A percentile compares a stretch with the other conserved stretches of the same genome.
Conservation (phyloP, 2,329 filamentous ascomycete species). For the Myriosclerotinia duriaeana region DNA sequence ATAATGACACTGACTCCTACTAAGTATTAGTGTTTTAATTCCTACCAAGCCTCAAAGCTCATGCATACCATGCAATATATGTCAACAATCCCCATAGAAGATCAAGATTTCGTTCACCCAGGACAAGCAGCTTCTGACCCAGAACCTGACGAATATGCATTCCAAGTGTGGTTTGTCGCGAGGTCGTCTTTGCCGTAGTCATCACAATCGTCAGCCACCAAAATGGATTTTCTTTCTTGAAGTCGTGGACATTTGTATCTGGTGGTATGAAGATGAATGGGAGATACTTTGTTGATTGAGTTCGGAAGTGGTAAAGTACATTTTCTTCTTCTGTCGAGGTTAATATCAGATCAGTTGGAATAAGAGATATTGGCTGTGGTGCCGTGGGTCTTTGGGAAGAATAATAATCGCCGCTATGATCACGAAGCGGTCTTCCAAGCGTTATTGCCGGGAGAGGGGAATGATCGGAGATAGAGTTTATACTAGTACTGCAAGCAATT, state of each 20-base stretch:
- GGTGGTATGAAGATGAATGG: constrained; percentile 48
- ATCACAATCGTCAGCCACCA: constrained; percentile 52
- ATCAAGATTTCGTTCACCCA: constrained; percentile 53
- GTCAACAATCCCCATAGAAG: constrained; percentile 51
- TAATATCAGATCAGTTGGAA: constrained; percentile 29
- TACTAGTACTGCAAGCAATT: neutral
- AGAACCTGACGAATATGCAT: constrained; percentile 48
- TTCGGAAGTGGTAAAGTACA: constrained; percentile 46
- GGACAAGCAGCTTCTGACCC: constrained; percentile 48
- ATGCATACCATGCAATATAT: constrained; percentile 18
- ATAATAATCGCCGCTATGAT: neutral
- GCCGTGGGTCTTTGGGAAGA: neutral
- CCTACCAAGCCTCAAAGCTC: neutral
- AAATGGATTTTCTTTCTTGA: constrained; percentile 48
- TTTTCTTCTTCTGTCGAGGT: constrained; percentile 44
- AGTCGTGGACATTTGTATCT: constrained; percentile 42
- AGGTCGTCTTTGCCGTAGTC: constrained; percentile 46
- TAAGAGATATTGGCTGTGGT: neutral
- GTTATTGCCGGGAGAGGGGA: neutral
- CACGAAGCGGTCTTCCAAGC: neutral
- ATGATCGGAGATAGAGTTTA: neutral
- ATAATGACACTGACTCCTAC: constrained; percentile 41
- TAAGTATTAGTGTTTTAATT: neutral
- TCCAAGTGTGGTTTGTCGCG: constrained; percentile 45
- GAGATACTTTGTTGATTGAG: constrained; percentile 45